Evolutionary conservation across 2,329 filamentous ascomycete genomes (phyloP).

Genomic region (Monilinia laxa): DNA sequence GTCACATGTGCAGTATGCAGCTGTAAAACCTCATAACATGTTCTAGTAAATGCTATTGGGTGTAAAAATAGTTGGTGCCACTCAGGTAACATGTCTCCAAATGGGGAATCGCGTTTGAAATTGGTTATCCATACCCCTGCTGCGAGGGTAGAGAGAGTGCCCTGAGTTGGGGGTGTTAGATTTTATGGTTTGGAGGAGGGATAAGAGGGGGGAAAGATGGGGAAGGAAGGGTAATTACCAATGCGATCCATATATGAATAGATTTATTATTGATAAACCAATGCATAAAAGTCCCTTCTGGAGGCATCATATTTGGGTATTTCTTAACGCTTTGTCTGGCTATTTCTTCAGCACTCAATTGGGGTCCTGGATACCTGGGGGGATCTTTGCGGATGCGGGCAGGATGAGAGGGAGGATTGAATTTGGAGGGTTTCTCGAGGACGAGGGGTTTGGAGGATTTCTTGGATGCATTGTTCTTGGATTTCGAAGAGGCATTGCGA

Average conservation of each 20-base stretch:
- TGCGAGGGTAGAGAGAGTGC: slow-evolving; percentile 53
- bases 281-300: slow-evolving; percentile 76
- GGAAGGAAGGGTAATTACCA: slow-evolving; percentile 56
- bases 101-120: slow-evolving; percentile 77
- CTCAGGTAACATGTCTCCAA: slow-evolving; percentile 73
- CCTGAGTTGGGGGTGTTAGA: slow-evolving; percentile 28
- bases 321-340: slow-evolving; percentile 65
- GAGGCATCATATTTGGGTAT: slow-evolving; percentile 89
- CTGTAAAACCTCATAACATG: slow-evolving; percentile 69
- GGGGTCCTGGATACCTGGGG: slow-evolving; percentile 69
- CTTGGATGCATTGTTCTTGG: slow-evolving; percentile 26
- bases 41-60: slow-evolving; percentile 65
- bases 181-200: background rate
- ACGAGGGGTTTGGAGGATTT: slow-evolving; percentile 56
- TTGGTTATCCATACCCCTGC: slow-evolving; percentile 73
- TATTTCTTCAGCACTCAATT: slow-evolving; percentile 63
- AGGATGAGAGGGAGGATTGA: slow-evolving; percentile 89
- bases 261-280: slow-evolving; percentile 77
- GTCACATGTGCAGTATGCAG: slow-evolving; percentile 74
- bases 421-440: slow-evolving; percentile 83
- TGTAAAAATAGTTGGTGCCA: slow-evolving; percentile 66
- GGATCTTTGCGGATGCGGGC: slow-evolving; percentile 59
- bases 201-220: background rate
- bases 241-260: slow-evolving; percentile 79
- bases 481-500: slow-evolving; percentile 41